Conservation (phyloP, 768 basidiomycete genomes). For the Pulveroboletus sp. region DNA sequence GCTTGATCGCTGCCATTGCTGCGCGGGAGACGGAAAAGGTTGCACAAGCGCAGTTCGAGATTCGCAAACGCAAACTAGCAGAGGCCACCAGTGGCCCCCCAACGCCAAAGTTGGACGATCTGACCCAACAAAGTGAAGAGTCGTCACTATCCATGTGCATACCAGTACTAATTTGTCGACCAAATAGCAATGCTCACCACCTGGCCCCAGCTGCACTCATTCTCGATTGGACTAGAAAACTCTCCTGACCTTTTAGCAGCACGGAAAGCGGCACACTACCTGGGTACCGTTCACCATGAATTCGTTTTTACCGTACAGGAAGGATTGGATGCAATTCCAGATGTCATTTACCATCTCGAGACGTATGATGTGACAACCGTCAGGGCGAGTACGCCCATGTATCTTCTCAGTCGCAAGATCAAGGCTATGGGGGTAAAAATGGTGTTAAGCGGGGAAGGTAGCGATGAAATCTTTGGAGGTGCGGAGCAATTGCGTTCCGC, state of each 20-base stretch:
- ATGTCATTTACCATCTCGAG: conserved; percentile 97
- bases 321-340: conserved; percentile 93
- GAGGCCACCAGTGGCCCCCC: conserved; percentile 52
- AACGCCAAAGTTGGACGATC: conserved; percentile 43
- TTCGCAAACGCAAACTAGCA: conserved; percentile 56
- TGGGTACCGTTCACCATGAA: conserved; percentile 96
- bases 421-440: conserved; percentile 99
- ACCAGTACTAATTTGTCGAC: conserved; percentile 2
- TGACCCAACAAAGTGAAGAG: conserved; percentile 52
- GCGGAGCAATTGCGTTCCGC: conserved; percentile 11
- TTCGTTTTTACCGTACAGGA: conserved; percentile 98
- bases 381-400: conserved; percentile 97
- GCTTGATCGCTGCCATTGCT: conserved; percentile 92
- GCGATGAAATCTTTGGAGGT: conserved; percentile 97
- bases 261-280: conserved; percentile 84
- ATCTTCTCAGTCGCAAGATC: conserved; percentile 94
- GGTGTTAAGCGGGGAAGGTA: conserved; percentile 97
- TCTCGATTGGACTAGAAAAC: conserved; percentile 91
- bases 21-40: conserved; percentile 93
- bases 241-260: conserved; percentile 95
- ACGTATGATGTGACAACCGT: conserved; percentile 99
- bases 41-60: conserved; percentile 69
- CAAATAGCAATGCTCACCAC: conserved; percentile 63
- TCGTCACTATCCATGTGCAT: not conserved
- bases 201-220: conserved; percentile 97